Percentiles rank a stretch among this genome's conserved stretches.
Conservation (phyloP, 140 eudicot genomes). For the Stevia rebaudiana region DNA sequence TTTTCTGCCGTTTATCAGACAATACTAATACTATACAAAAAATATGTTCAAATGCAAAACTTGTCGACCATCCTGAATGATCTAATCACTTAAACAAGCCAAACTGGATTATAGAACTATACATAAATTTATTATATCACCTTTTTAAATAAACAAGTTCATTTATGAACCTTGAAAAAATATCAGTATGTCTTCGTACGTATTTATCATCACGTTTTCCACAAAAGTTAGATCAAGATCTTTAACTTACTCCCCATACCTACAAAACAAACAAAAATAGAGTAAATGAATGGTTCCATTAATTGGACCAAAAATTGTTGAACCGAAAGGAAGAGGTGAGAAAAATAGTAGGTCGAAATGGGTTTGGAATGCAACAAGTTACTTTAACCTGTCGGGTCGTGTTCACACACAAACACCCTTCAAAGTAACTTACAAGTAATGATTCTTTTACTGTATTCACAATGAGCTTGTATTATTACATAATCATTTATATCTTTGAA, state of each 20-base stretch:
- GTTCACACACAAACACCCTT: background rate
- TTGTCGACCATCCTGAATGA: conserved; percentile 4
- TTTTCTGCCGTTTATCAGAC: background rate
- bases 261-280: conserved; percentile 23
- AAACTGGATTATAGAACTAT: conserved; percentile 16
- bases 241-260: conserved; percentile 72
- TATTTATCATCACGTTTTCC: conserved; percentile 8
- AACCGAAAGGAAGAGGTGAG: background rate
- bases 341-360: background rate
- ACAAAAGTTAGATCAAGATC: conserved; percentile 5
- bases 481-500: no score
- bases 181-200: background rate
- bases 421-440: background rate
- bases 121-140: conserved; percentile 15
- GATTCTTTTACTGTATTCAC: no score
- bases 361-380: background rate
- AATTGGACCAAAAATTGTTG: conserved; percentile 1
- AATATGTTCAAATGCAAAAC: background rate
- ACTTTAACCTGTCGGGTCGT: background rate
- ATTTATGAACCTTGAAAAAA: conserved; percentile 12
- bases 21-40: conserved; percentile 22
- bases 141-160: conserved; percentile 2
- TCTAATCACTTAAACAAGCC: conserved; percentile 14
- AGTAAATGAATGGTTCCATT: background rate
- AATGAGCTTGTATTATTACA: no score